Evolutionary conservation across 345 rosid genomes (phyloP).

Genomic region (Tarenaya hassleriana): DNA sequence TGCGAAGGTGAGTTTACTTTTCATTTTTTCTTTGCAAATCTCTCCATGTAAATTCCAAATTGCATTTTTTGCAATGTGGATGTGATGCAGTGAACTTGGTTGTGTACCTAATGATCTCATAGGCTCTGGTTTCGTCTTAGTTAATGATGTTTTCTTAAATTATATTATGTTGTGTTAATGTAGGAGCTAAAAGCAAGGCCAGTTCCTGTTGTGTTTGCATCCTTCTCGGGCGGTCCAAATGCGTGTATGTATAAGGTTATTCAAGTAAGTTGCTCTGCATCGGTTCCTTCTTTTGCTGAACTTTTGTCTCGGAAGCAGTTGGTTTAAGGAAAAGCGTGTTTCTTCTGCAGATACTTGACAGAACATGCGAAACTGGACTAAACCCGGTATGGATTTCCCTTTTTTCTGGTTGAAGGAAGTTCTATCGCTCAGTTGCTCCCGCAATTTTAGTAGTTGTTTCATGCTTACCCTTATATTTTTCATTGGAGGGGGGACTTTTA

Average conservation of each 20-base stretch:
- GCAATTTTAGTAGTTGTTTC: neutral
- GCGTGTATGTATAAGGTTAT: slow-evolving; percentile 91
- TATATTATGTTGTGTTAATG: neutral
- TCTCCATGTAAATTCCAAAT: no score
- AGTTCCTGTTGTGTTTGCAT: slow-evolving; percentile 70
- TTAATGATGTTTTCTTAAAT: slow-evolving; percentile 10
- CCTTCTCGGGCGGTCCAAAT: slow-evolving; percentile 90
- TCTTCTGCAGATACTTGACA: slow-evolving; percentile 61
- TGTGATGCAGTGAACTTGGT: neutral
- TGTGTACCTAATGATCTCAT: slow-evolving; percentile 6
- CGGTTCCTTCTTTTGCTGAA: neutral
- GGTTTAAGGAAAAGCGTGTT: neutral
- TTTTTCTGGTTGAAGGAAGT: slow-evolving; percentile 1
- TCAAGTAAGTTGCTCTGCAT: slow-evolving; percentile 46
- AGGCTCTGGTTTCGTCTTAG: slow-evolving; percentile 8
- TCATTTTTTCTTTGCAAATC: no score
- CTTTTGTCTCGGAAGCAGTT: neutral
- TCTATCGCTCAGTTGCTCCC: no score
- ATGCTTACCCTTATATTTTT: neutral
- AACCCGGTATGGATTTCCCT: slow-evolving; percentile 37
- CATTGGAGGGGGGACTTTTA: neutral
- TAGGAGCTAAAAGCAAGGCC: slow-evolving; percentile 74
- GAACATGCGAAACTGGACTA: slow-evolving; percentile 41
- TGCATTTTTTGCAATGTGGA: neutral
- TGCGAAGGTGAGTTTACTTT: slow-evolving; percentile 41